phyloP scores from a whole-genome alignment of 495 filamentous ascomycete species.

The Talaromyces nanjingensis region DNA sequence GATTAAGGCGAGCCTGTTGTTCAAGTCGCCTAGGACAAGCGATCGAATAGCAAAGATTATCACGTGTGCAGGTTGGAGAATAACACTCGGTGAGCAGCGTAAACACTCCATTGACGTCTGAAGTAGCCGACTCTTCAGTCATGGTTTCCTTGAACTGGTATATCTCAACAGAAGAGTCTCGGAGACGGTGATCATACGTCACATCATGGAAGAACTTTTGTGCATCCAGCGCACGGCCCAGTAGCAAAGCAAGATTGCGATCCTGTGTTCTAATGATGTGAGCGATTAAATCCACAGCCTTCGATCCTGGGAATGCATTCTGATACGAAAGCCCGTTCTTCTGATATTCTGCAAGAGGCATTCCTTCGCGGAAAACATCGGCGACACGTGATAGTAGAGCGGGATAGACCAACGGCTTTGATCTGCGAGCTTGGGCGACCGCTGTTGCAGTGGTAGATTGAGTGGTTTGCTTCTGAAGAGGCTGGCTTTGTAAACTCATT shows the following conservation, averaged over 20 bases:
- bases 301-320: constrained; percentile 87
- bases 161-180: constrained; percentile 84
- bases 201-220: constrained; percentile 99
- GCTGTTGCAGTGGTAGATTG: constrained; percentile 26
- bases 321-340: constrained; percentile 98
- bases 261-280: constrained; percentile 96
- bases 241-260: constrained; percentile 83
- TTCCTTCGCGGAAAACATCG: constrained; percentile 81
- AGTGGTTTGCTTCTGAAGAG: constrained; percentile 23
- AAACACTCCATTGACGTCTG: constrained; percentile 92
- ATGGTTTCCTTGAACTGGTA: constrained; percentile 96
- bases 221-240: constrained; percentile 92
- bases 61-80: constrained; percentile 91
- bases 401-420: constrained; percentile 81
- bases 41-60: constrained; percentile 96
- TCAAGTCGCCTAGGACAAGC: constrained; percentile 92
- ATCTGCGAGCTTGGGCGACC: constrained; percentile 43
- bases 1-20: constrained; percentile 86
- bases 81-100: constrained; percentile 96
- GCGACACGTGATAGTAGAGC: constrained; percentile 86
- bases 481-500: constrained; percentile 39
- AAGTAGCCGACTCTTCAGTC: constrained; percentile 71
- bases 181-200: constrained; percentile 90
- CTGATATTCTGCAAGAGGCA: constrained; percentile 72
- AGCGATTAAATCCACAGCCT: constrained; percentile 90